A percentile compares a stretch with the other conserved stretches of the same genome.
Conservation (phyloP, 257 asterid genomes). For the Plantago major region DNA sequence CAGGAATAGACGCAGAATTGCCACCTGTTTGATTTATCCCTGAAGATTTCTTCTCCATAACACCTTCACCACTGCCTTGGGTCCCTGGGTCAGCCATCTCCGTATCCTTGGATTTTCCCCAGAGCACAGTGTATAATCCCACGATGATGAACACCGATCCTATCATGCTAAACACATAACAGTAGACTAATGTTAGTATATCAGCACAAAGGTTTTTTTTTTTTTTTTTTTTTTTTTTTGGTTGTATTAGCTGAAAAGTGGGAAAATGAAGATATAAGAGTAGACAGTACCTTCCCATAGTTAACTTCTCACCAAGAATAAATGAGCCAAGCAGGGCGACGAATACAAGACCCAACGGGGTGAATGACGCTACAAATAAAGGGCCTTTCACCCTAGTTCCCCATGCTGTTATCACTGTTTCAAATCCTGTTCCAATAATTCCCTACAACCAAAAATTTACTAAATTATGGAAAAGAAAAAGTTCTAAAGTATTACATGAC, state of each 20-base stretch:
- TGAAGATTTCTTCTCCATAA: too few species aligned
- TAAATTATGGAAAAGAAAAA: neutral
- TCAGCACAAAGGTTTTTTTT: neutral
- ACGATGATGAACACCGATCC: conserved; percentile 30
- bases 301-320: conserved; percentile 25
- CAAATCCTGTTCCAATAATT: conserved; percentile 28
- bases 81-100: neutral
- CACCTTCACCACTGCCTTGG: too few species aligned
- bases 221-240: too few species aligned
- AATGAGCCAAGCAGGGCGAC: conserved; percentile 33
- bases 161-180: conserved; percentile 17
- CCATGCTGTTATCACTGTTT: conserved; percentile 21
- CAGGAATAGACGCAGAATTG: too few species aligned
- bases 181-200: neutral
- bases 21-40: too few species aligned
- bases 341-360: conserved; percentile 28
- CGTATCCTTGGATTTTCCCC: conserved; percentile 32
- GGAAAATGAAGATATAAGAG: neutral
- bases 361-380: conserved; percentile 30
- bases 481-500: too few species aligned
- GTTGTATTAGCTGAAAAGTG: neutral
- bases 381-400: conserved; percentile 34
- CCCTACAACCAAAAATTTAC: conserved; percentile 24
- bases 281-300: conserved; percentile 34
- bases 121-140: conserved; percentile 29